Base-by-base conservation (phyloP, 202 grass and related monocot genomes). In the Panicum hallii region DNA sequence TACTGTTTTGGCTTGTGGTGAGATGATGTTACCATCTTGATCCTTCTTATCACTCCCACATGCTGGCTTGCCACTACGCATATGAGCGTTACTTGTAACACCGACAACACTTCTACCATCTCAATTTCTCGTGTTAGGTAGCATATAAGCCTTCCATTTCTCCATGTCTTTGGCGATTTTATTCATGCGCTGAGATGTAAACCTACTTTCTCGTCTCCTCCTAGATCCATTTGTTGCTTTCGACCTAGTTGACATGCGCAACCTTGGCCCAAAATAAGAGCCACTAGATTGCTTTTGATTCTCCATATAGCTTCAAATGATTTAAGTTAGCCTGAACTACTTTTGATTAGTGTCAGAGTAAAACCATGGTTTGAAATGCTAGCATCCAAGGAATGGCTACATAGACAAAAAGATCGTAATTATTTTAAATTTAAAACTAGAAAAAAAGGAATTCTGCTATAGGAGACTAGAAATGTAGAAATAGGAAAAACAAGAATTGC, bases 321-420 rank as follows among this genome's bases (percentile, higher is more conserved):
- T 28, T 63, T 53, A 40, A 0, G 1, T 45, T 50, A 63, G 2
- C 45, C 38, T 9, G 15, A 34, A 44, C 19, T 47, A 55, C 23
- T 34, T 38, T n/a, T 2, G 11, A 56, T 13, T 12, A 9, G 58
- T 62, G 58, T 28, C 23, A 11, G 22, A 55, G 10, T 11, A 56
- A 22, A 54, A 38, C 20, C 19, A 22, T 9, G 7, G 11, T 42
- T 34, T 1, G 28, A 75, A 67, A 30, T 63, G 10, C 16, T 2
- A 20, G 11, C 5, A 65, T 42, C 81, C 34, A 83, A 69, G 23
- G 12, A 77, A 84, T 67, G 56, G 70, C 63, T 40, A 50, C 13
- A 60, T 16, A 47, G 13, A 42, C 3, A 67, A 67, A 32, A 53
- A 43, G 53, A 62, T 28, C 11, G 0, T 30, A 62, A 61, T 28